phyloP scores from a whole-genome alignment of 495 filamentous ascomycete genomes.

The Geoglossum glabrum region DNA sequence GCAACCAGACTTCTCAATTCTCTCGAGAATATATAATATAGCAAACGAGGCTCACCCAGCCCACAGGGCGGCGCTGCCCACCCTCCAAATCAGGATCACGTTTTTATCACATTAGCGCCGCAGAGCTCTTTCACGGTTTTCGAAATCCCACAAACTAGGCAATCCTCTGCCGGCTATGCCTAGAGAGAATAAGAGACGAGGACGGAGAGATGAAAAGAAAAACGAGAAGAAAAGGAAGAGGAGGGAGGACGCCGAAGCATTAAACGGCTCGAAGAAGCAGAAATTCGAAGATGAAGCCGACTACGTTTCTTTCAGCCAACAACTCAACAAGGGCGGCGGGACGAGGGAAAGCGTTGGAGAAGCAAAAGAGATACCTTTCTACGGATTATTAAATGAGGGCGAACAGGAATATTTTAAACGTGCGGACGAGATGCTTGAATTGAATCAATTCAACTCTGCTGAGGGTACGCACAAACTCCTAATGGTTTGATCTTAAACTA shows the following conservation, averaged over 20 bases:
- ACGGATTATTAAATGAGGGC: slow-evolving; percentile 69
- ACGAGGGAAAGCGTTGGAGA: slow-evolving; percentile 7
- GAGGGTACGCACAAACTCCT: slow-evolving; percentile 21
- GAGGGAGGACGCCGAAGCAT: slow-evolving; percentile 14
- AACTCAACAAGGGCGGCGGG: background rate
- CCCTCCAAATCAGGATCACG: no score
- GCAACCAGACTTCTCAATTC: no score
- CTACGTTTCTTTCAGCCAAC: background rate
- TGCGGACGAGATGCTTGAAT: slow-evolving; percentile 71
- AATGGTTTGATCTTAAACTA: background rate
- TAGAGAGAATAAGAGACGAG: slow-evolving; percentile 45
- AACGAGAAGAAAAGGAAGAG: slow-evolving; percentile 25
- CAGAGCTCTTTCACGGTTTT: background rate
- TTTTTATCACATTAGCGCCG: no score
- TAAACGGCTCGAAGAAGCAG: slow-evolving; percentile 5
- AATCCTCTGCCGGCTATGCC: slow-evolving; percentile 22
- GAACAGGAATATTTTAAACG: slow-evolving; percentile 89
- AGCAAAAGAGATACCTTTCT: slow-evolving; percentile 40
- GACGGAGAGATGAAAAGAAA: slow-evolving; percentile 41
- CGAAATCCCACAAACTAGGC: background rate
- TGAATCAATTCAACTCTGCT: slow-evolving; percentile 58
- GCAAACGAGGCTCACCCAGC: no score
- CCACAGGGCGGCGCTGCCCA: no score
- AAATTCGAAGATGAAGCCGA: background rate
- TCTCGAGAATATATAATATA: no score